Evolutionary conservation across 306 rosid species (phyloP).

Genomic region (Castanea sativa): DNA sequence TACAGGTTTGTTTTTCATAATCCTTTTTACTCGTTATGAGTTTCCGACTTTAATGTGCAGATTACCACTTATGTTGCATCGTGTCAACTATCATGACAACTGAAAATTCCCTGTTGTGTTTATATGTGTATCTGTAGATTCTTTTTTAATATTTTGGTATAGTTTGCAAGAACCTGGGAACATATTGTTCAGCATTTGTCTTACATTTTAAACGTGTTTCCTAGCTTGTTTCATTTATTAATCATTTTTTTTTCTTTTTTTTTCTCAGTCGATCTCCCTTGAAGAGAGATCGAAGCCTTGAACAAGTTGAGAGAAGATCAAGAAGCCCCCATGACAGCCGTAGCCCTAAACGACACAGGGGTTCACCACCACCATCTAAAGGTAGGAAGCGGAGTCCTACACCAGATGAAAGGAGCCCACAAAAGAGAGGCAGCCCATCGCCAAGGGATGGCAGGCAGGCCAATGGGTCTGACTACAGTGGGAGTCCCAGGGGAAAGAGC

Average conservation of each 20-base stretch:
- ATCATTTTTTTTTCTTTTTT: background rate
- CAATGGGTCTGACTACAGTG: slow-evolving; percentile 25
- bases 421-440: slow-evolving; percentile 33
- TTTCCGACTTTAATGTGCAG: background rate
- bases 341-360: slow-evolving; percentile 45
- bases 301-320: slow-evolving; percentile 39
- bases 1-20: slow-evolving; percentile 33
- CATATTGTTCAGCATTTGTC: background rate
- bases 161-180: background rate
- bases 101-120: background rate
- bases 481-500: slow-evolving; percentile 45
- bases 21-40: background rate
- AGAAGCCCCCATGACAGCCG: slow-evolving; percentile 44
- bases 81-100: background rate
- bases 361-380: slow-evolving; percentile 40
- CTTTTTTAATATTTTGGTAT: background rate
- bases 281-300: slow-evolving; percentile 46
- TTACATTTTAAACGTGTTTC: no score
- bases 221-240: background rate
- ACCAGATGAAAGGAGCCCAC: slow-evolving; percentile 46
- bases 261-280: slow-evolving; percentile 41
- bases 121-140: background rate
- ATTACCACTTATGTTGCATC: background rate
- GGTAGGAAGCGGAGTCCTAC: slow-evolving; percentile 39
- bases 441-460: slow-evolving; percentile 27